These are phyloP conservation scores for Penicillium paneum DNA, from an alignment of 2,329 filamentous ascomycete species.

Conservation along the genomic window DNA sequence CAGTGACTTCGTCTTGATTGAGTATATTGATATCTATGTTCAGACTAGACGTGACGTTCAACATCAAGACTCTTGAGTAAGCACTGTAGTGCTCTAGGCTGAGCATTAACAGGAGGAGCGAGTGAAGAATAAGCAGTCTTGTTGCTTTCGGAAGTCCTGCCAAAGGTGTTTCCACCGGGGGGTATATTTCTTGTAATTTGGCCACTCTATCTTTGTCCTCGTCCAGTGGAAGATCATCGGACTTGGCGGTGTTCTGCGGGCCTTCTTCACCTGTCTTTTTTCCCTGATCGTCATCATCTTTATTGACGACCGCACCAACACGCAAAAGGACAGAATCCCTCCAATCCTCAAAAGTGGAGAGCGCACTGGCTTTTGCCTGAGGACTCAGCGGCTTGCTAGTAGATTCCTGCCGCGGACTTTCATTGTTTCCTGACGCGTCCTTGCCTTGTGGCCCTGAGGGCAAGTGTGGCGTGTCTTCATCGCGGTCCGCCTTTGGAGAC, in stretches of 20 bases:
- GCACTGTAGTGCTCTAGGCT: conserved; percentile 75
- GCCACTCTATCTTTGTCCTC: conserved; percentile 27
- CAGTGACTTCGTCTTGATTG: conserved; percentile 68
- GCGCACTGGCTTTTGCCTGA: conserved; percentile 59
- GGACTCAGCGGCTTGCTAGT: conserved; percentile 24
- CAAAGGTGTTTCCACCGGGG: conserved; percentile 60
- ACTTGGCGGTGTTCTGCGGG: conserved; percentile 21
- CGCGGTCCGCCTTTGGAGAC: neutral
- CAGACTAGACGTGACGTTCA: conserved; percentile 68
- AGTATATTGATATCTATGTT: conserved; percentile 64
- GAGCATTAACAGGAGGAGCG: conserved; percentile 67
- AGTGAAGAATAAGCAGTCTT: conserved; percentile 66
- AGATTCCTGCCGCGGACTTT: conserved; percentile 8
- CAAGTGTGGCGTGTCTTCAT: conserved; percentile 14
- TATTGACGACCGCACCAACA: conserved; percentile 65
- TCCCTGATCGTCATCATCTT: conserved; percentile 43
- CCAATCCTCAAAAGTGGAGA: conserved; percentile 79
- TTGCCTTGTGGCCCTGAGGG: conserved; percentile 12
- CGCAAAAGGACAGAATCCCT: conserved; percentile 66
- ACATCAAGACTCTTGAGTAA: conserved; percentile 68
- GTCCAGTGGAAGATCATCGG: conserved; percentile 21
- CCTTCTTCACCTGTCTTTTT: conserved; percentile 30
- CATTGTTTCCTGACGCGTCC: neutral
- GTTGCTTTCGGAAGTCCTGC: conserved; percentile 38
- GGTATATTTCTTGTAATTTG: conserved; percentile 47